phyloP scores from a whole-genome alignment of 2,329 filamentous ascomycete species.

The Beauveria caledonica region DNA sequence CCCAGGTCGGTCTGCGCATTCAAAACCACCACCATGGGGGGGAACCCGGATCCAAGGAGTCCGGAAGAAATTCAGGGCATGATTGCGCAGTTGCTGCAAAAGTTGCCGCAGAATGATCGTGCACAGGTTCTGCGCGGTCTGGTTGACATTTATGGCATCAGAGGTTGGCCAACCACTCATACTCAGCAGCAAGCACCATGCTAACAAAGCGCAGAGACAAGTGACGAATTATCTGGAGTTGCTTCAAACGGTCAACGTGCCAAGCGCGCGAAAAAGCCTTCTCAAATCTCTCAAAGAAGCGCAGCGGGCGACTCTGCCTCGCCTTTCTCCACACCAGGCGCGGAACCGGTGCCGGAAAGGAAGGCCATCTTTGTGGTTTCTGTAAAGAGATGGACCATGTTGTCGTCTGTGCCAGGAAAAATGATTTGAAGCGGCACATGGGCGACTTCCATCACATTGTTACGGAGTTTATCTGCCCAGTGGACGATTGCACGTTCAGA shows the following conservation, averaged over 20 bases:
- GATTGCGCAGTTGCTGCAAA: background rate
- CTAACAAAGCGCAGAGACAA: background rate
- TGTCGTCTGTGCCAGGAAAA: slow-evolving; percentile 37
- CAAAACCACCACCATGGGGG: background rate
- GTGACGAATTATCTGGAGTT: background rate
- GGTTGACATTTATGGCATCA: background rate
- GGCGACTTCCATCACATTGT: slow-evolving; percentile 40
- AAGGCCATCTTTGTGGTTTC: slow-evolving; percentile 23
- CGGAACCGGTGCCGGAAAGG: background rate
- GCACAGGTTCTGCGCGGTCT: background rate
- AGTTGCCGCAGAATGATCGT: background rate
- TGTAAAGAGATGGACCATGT: slow-evolving; percentile 34
- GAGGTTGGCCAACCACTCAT: background rate
- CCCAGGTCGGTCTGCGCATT: background rate
- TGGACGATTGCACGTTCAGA: slow-evolving; percentile 29
- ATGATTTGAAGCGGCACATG: slow-evolving; percentile 41
- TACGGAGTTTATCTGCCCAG: slow-evolving; percentile 37
- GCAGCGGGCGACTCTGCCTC: background rate
- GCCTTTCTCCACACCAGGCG: background rate
- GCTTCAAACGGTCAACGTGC: background rate
- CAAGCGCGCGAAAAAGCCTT: background rate
- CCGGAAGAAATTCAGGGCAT: background rate
- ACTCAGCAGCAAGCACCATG: too few species aligned
- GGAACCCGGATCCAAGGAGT: background rate
- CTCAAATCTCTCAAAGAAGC: background rate